Conservation (phyloP, 2,329 filamentous ascomycete genomes). For the Anisogramma anomala region DNA sequence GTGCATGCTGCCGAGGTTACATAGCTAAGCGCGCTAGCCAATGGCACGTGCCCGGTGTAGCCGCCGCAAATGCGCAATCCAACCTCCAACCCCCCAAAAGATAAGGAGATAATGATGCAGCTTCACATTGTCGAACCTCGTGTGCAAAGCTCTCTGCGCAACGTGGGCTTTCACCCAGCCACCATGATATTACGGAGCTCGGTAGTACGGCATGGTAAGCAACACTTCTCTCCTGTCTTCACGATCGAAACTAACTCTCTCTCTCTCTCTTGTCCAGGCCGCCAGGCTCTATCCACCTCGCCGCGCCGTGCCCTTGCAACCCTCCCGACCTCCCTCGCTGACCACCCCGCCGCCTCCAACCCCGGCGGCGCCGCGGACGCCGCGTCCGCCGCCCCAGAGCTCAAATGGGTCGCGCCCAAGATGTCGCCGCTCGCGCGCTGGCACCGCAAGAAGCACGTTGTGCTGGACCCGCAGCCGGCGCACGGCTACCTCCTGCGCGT, state of each 20-base stretch:
- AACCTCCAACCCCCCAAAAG: constrained; percentile 1
- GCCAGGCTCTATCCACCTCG: constrained; percentile 35
- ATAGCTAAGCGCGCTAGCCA: background rate
- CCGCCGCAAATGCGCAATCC: background rate
- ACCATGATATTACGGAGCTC: constrained; percentile 46
- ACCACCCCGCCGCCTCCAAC: background rate
- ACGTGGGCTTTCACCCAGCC: constrained; percentile 19
- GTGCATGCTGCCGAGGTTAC: background rate
- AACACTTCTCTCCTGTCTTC: background rate
- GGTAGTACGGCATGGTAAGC: constrained; percentile 42
- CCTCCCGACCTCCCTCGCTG: constrained; percentile 14
- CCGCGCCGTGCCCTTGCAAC: constrained; percentile 27
- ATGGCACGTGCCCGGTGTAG: background rate
- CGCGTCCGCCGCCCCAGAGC: constrained; percentile 2
- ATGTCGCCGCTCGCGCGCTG: background rate
- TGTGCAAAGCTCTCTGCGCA: background rate
- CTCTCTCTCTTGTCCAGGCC: constrained; percentile 30
- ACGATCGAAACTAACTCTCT: background rate
- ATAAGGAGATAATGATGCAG: too few species aligned
- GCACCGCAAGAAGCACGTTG: background rate
- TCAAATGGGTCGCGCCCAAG: constrained; percentile 8
- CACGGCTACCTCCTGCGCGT: constrained; percentile 26
- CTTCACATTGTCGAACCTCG: constrained; percentile 1
- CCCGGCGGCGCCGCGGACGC: constrained; percentile 14
- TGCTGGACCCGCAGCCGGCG: constrained; percentile 18